These are phyloP conservation scores for Pterula multifida DNA, from an alignment of 1,284 basidiomycete genomes.

Conservation along the genomic window DNA sequence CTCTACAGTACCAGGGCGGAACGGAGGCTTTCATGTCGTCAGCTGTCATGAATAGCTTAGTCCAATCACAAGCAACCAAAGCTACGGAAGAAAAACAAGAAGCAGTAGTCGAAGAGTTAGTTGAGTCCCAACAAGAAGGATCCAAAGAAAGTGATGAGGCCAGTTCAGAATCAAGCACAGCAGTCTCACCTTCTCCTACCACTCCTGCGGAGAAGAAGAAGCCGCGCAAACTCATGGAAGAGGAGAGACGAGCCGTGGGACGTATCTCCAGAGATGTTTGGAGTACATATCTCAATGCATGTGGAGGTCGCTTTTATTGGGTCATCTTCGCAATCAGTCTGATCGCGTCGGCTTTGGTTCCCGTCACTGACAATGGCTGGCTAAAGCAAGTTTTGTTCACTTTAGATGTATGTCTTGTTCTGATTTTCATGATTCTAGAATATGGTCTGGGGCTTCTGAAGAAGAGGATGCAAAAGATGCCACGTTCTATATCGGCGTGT, in stretches of 20 bases:
- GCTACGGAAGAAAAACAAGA: slow-evolving; percentile 32
- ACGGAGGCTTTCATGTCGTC: slow-evolving; percentile 57
- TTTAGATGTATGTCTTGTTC: slow-evolving; percentile 2
- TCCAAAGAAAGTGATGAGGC: slow-evolving; percentile 16
- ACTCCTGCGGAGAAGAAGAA: slow-evolving; percentile 43
- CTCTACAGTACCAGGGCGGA: slow-evolving; percentile 62
- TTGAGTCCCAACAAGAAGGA: slow-evolving; percentile 11
- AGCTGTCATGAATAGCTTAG: slow-evolving; percentile 52
- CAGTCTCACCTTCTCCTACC: slow-evolving; percentile 24
- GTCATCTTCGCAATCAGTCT: slow-evolving; percentile 47
- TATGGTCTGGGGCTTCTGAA: slow-evolving; percentile 49
- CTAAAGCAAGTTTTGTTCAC: slow-evolving; percentile 34
- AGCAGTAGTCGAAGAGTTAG: slow-evolving; percentile 19
- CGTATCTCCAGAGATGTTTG: slow-evolving; percentile 72
- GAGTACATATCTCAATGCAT: slow-evolving; percentile 67
- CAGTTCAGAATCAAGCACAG: slow-evolving; percentile 39
- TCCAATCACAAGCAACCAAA: slow-evolving; percentile 46
- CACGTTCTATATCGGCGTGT: slow-evolving; percentile 68
- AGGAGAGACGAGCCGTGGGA: slow-evolving; percentile 82
- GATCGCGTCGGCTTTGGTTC: slow-evolving; percentile 54
- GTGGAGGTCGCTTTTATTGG: slow-evolving; percentile 65
- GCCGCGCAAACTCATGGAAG: slow-evolving; percentile 80
- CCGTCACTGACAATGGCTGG: slow-evolving; percentile 80
- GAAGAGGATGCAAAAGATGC: slow-evolving; percentile 33
- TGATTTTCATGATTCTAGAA: slow-evolving; percentile 23